Conservation (phyloP, 2,329 filamentous ascomycete species). For the Aspergillus brasiliensis region DNA sequence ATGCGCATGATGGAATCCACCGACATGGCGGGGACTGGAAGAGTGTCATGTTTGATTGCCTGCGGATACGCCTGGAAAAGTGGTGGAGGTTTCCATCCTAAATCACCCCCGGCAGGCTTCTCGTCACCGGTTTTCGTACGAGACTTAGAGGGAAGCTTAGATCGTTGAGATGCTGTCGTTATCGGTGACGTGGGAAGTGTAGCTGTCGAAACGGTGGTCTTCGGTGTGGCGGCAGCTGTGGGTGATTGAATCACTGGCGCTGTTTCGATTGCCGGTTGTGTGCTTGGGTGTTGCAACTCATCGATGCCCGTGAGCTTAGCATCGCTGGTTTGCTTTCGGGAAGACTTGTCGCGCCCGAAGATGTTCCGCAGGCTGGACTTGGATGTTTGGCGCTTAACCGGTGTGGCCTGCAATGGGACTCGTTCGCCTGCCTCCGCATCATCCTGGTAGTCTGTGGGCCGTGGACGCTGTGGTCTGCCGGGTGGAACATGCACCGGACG, state of each 20-base stretch:
- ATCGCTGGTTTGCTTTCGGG: conserved; percentile 31
- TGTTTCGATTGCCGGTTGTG: conserved; percentile 17
- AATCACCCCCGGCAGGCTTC: conserved; percentile 26
- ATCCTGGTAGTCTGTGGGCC: conserved; percentile 34
- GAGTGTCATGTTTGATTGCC: conserved; percentile 71
- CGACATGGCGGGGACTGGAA: conserved; percentile 68
- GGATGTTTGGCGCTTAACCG: conserved; percentile 38
- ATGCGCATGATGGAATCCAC: conserved; percentile 69
- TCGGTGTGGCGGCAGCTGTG: conserved; percentile 26
- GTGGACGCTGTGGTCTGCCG: conserved; percentile 33
- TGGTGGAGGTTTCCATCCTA: conserved; percentile 68
- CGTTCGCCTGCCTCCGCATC: conserved; percentile 29
- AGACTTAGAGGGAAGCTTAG: conserved; percentile 23
- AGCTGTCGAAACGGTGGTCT: conserved; percentile 28
- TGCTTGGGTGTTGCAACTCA: conserved; percentile 27
- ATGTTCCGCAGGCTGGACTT: conserved; percentile 41
- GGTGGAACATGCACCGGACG: conserved; percentile 17
- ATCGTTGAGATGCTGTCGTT: conserved; percentile 18
- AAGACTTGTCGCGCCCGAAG: conserved; percentile 40
- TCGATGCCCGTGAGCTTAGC: conserved; percentile 36
- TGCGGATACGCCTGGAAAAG: conserved; percentile 87
- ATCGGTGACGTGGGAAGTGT: conserved; percentile 27
- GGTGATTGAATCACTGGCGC: conserved; percentile 29
- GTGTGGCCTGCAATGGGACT: conserved; percentile 34
- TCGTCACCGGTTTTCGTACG: conserved; percentile 27